Percentiles rank a stretch among this genome's conserved stretches.
These are phyloP conservation scores for Funneliformis geosporum DNA, from an alignment of 192 early-diverging fungal species.

Conservation along the genomic window DNA sequence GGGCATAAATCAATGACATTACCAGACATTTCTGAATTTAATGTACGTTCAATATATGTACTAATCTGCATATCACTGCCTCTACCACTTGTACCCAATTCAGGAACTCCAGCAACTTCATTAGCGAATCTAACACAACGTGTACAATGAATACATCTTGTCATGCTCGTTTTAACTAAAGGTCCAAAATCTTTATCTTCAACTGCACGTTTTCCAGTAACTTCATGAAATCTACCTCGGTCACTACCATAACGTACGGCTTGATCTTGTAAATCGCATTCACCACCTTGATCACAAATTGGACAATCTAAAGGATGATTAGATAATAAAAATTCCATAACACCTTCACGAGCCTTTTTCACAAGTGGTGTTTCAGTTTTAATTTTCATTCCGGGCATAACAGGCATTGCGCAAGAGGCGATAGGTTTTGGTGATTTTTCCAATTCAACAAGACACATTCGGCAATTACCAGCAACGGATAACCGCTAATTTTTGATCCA, in stretches of 20 bases:
- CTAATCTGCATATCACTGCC: slow-evolving; percentile 99
- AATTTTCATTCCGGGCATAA: slow-evolving; percentile 96
- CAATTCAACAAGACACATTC: slow-evolving; percentile 99
- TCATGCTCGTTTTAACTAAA: slow-evolving; percentile 95
- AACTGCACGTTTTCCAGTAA: slow-evolving; percentile 87
- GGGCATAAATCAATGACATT: slow-evolving; percentile 99
- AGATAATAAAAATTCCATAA: slow-evolving; percentile 91
- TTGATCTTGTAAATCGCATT: slow-evolving; percentile 99
- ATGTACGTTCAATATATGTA: slow-evolving; percentile 88
- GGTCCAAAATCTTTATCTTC: slow-evolving; percentile 98
- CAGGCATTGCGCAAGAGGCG: slow-evolving; percentile 97
- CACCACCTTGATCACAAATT: slow-evolving; percentile 98
- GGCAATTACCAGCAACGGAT: slow-evolving; percentile 97
- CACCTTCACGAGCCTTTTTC: slow-evolving; percentile 94
- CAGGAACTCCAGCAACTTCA: slow-evolving; percentile 94
- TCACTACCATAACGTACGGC: slow-evolving; percentile 93
- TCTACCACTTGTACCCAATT: slow-evolving; percentile 92
- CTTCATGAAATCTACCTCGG: slow-evolving; percentile 85
- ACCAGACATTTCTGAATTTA: slow-evolving; percentile 93
- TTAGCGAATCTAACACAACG: slow-evolving; percentile 98
- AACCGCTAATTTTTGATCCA: slow-evolving; percentile 90
- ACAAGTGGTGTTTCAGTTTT: slow-evolving; percentile 93
- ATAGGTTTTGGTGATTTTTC: slow-evolving; percentile 95
- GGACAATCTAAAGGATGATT: slow-evolving; percentile 99
- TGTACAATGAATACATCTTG: slow-evolving; percentile 98